These are phyloP conservation scores for Exutisphaerella laricina DNA, from an alignment of 2,329 filamentous ascomycete species.

Conservation along the genomic window DNA sequence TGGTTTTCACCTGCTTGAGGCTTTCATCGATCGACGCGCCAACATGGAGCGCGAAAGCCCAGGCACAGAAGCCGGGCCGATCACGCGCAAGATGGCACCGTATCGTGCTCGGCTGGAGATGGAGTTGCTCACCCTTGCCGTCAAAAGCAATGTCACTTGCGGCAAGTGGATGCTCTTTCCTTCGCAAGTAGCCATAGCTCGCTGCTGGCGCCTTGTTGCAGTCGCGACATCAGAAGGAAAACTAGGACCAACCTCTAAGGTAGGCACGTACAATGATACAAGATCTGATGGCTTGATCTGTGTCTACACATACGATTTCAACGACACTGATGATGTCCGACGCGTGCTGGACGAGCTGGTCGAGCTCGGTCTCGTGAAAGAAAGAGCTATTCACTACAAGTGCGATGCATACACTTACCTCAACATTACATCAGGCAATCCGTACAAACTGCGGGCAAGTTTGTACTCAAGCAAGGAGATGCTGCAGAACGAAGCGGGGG, in stretches of 20 bases:
- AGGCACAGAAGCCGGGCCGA: conserved; percentile 40
- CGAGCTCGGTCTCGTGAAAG: conserved; percentile 54
- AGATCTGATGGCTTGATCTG: conserved; percentile 55
- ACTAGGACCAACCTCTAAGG: conserved; percentile 68
- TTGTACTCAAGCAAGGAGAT: conserved; percentile 39
- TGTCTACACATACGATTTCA: conserved; percentile 72
- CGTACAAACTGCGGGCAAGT: conserved; percentile 40
- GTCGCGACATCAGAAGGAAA: conserved; percentile 61
- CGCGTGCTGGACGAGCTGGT: conserved; percentile 58
- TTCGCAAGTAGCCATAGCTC: conserved; percentile 49
- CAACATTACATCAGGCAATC: conserved; percentile 37
- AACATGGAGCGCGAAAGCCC: conserved; percentile 49
- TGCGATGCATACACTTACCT: conserved; percentile 53
- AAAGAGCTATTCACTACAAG: conserved; percentile 68
- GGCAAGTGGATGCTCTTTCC: conserved; percentile 82
- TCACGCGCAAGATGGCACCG: conserved; percentile 37
- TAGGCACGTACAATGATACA: conserved; percentile 50
- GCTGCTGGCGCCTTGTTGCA: conserved; percentile 61
- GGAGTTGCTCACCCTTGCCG: conserved; percentile 58
- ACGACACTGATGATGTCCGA: conserved; percentile 60
- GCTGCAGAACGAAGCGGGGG: conserved; percentile 18
- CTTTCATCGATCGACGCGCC: conserved; percentile 42
- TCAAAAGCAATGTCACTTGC: conserved; percentile 51
- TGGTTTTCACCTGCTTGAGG: conserved; percentile 45
- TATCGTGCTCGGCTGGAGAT: conserved; percentile 42